Conservation (phyloP, 2,329 filamentous ascomycete species). For the Chaetomiaceae sp. region DNA sequence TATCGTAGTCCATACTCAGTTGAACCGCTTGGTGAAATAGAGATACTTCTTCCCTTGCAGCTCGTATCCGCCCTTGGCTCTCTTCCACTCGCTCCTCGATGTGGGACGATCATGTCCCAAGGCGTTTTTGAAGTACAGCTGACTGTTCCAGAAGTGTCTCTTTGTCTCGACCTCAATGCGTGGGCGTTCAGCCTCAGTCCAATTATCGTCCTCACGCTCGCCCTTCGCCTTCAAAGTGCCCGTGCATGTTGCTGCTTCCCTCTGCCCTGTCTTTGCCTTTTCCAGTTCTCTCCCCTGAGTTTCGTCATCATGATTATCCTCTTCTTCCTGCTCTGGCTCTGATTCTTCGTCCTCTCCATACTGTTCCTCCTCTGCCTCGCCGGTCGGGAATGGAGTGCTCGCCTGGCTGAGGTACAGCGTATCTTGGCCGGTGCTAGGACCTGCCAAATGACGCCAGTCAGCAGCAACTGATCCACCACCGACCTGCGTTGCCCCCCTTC, state of each 20-base stretch:
- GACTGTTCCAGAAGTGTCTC: background rate
- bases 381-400: background rate
- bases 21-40: background rate
- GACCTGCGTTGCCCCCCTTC: background rate
- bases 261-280: background rate
- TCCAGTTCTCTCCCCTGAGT: background rate
- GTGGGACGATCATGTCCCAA: background rate
- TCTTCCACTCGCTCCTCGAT: background rate
- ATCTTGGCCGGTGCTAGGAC: background rate
- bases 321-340: background rate
- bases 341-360: background rate
- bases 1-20: too few relatives aligned
- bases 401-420: background rate
- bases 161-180: background rate
- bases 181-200: background rate
- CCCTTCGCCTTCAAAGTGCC: background rate
- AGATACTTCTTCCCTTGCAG: background rate
- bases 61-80: background rate
- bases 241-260: background rate
- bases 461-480: background rate
- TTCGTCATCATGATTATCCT: background rate
- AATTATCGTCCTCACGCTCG: background rate
- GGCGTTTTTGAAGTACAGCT: background rate
- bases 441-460: background rate
- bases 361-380: too few relatives aligned